Conservation (phyloP, 306 rosid genomes). For the Dryas alaskensis region DNA sequence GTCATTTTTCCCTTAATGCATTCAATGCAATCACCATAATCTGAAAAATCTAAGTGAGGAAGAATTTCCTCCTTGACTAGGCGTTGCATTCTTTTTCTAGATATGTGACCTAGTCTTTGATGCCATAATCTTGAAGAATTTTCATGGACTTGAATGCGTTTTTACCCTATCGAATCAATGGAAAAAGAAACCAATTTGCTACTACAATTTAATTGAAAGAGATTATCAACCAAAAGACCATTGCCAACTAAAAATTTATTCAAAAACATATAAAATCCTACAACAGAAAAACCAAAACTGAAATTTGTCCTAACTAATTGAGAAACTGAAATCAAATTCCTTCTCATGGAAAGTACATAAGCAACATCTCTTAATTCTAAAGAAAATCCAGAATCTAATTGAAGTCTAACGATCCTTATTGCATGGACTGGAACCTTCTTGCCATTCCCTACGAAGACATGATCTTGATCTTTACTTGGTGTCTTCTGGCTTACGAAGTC, state of each 20-base stretch:
- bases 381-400: not conserved
- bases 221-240: not conserved
- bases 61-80: not conserved
- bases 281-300: not conserved
- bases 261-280: not conserved
- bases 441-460: not conserved
- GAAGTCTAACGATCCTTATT: not conserved
- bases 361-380: not conserved
- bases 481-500: not conserved
- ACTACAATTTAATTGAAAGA: not conserved
- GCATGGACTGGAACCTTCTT: not conserved
- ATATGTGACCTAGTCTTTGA: not conserved
- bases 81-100: not conserved
- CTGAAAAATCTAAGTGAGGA: not conserved
- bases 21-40: not conserved
- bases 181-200: not conserved
- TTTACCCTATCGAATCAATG: not conserved
- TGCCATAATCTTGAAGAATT: not conserved
- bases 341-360: not conserved
- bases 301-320: no score
- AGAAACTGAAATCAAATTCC: not conserved
- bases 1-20: not conserved
- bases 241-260: not conserved
- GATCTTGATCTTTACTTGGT: not conserved
- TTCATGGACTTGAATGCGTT: not conserved